Evolutionary conservation across 441 rosid genomes (phyloP).

Genomic region (Metrosideros polymorpha): DNA sequence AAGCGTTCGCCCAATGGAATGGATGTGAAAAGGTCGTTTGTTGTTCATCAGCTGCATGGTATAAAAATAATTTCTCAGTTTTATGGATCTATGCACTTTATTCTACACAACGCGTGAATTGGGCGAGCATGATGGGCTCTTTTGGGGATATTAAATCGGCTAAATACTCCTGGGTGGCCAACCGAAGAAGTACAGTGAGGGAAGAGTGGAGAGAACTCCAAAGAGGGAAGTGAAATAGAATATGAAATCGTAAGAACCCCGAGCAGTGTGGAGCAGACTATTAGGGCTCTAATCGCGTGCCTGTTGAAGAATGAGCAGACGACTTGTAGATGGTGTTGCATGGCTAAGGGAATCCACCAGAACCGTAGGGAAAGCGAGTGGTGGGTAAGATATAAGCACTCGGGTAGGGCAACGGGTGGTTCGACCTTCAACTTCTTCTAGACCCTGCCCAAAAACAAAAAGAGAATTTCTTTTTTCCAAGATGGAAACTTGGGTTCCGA

Average conservation of each 20-base stretch:
- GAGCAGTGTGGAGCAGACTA: background rate
- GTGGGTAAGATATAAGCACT: background rate
- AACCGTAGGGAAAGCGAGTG: background rate
- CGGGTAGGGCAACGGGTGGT: background rate
- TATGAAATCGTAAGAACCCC: background rate
- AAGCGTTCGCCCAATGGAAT: background rate
- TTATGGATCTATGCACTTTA: background rate
- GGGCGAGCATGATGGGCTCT: background rate
- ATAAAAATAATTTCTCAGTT: background rate
- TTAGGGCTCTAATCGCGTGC: background rate
- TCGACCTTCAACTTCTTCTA: background rate
- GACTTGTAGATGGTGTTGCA: too few relatives aligned
- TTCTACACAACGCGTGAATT: background rate
- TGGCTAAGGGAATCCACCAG: background rate
- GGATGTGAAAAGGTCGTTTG: background rate
- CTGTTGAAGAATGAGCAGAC: background rate
- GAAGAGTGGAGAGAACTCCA: background rate
- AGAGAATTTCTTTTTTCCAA: background rate
- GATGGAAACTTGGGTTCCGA: background rate
- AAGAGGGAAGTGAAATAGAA: background rate
- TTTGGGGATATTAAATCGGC: background rate
- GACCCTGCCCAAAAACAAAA: background rate
- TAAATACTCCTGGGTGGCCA: background rate
- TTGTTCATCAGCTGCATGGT: background rate
- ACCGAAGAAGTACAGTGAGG: background rate